Conservation (phyloP, 345 rosid genomes). For the Crucihimalaya himalaica region DNA sequence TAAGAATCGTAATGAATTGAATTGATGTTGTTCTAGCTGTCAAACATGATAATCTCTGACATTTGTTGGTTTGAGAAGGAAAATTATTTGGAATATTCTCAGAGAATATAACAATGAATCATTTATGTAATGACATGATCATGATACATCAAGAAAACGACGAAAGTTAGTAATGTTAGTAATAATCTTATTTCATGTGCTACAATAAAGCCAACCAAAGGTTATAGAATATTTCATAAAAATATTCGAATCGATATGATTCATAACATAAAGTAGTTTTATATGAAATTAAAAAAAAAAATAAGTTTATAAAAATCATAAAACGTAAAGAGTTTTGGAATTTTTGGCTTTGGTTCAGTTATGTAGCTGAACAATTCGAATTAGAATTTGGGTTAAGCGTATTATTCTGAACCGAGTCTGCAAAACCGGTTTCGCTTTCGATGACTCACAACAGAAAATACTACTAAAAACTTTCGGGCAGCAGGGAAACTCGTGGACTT, state of each 20-base stretch:
- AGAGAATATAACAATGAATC: constrained; percentile 15
- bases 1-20: constrained; percentile 21
- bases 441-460: constrained; percentile 30
- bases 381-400: not conserved
- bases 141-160: constrained; percentile 22
- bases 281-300: not conserved
- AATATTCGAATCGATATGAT: constrained; percentile 6
- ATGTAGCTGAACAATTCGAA: too few species aligned
- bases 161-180: constrained; percentile 5
- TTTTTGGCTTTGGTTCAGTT: not conserved
- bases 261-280: not conserved
- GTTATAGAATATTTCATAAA: not conserved
- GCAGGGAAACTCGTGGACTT: constrained; percentile 36
- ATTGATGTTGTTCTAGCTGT: constrained; percentile 1
- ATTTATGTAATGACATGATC: not conserved
- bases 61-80: constrained; percentile 6
- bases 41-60: constrained; percentile 11
- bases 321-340: not conserved
- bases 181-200: constrained; percentile 21
- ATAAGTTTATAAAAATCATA: not conserved
- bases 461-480: not conserved
- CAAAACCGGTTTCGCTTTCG: constrained; percentile 31
- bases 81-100: constrained; percentile 17
- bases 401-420: not conserved
- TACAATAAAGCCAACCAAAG: constrained; percentile 18